phyloP scores from a whole-genome alignment of 1,284 basidiomycete genomes.

The Rhodotorula sp. region DNA sequence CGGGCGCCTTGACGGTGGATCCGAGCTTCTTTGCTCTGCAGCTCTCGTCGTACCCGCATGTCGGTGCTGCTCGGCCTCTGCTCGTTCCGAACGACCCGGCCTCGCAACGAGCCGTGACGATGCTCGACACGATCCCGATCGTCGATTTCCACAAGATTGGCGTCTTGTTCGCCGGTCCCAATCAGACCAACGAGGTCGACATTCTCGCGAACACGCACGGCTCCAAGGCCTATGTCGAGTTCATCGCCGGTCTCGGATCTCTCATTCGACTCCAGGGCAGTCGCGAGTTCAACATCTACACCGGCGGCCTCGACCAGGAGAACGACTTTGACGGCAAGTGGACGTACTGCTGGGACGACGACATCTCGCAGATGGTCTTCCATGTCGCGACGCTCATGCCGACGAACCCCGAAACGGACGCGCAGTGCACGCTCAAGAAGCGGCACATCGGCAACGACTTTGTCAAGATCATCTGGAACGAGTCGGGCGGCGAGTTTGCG shows the following conservation, averaged over 20 bases:
- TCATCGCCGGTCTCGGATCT: slow-evolving; percentile 83
- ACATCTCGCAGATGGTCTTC: slow-evolving; percentile 91
- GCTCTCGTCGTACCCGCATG: slow-evolving; percentile 71
- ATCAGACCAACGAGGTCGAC: slow-evolving; percentile 78
- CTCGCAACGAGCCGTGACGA: slow-evolving; percentile 65
- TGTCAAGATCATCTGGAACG: slow-evolving; percentile 96
- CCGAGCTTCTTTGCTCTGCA: slow-evolving; percentile 86
- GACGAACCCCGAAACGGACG: slow-evolving; percentile 61
- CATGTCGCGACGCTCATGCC: slow-evolving; percentile 99
- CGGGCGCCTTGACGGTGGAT: slow-evolving; percentile 57
- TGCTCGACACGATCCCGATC: slow-evolving; percentile 82
- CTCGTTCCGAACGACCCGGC: slow-evolving; percentile 55
- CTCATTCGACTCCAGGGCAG: slow-evolving; percentile 88
- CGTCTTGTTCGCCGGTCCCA: slow-evolving; percentile 91
- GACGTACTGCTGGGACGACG: slow-evolving; percentile 98
- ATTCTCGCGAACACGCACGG: slow-evolving; percentile 89
- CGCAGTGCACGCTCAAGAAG: slow-evolving; percentile 77
- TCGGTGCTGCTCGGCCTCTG: slow-evolving; percentile 46
- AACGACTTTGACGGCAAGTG: slow-evolving; percentile 80
- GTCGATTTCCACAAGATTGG: slow-evolving; percentile 98
- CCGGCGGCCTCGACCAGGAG: slow-evolving; percentile 83
- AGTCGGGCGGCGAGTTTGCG: slow-evolving; percentile 73
- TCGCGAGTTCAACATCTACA: slow-evolving; percentile 75
- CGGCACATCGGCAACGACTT: slow-evolving; percentile 91
- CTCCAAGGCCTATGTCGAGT: slow-evolving; percentile 89